Evolutionary conservation across 2,329 filamentous ascomycete genomes (phyloP), one percentile per base, ranked within the genome.

Genomic region (Zymoseptoria pseudotritici): DNA sequence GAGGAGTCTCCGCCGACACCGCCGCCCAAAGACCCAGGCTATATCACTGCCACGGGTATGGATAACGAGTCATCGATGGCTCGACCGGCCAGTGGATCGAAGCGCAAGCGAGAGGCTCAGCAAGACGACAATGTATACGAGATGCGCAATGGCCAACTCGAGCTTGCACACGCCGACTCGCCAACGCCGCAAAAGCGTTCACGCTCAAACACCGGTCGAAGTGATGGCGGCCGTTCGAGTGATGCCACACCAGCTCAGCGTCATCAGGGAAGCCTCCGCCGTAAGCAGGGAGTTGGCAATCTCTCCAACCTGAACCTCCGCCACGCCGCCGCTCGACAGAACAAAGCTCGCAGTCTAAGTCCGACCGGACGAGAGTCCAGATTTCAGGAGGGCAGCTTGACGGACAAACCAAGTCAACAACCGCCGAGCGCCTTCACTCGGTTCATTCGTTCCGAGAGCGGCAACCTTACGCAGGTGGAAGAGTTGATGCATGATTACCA

Each of bases 381-480:
- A 58, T 88, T 88, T 65, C 74, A 83, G 46, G 91, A 96, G 75
- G 91, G 88, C 50, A 93, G 88, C 69, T 93, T 96, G 89, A 90
- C 87, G 70, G 90, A 95, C 74, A 86, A 89, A 65, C 79, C 83
- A 31, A 92, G 88, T 69, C 82, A 84, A 60, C 83, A 80, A 61
- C 90, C 90, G 26, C 89, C 89, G 0, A 80, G 82, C 52, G 80
- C 84, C 50, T 91, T 89, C 72, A 79, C 88, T 50, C 84, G 76
- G 29, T 64, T 72, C 54, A 61, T 68, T 19, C 58, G 69, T 46
- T 66, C 67, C 9, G 68, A 71, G 26, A 69, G 69, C 62, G 68
- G 68, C 46, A 69, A 72, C 54, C 62, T 70, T 54, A 59, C 63
- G 13, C 63, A 69, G 31, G 70, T 75, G 10, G 74, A 76, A 54